phyloP scores from a whole-genome alignment of 2,329 filamentous ascomycete genomes.

The Fusarium foetens region DNA sequence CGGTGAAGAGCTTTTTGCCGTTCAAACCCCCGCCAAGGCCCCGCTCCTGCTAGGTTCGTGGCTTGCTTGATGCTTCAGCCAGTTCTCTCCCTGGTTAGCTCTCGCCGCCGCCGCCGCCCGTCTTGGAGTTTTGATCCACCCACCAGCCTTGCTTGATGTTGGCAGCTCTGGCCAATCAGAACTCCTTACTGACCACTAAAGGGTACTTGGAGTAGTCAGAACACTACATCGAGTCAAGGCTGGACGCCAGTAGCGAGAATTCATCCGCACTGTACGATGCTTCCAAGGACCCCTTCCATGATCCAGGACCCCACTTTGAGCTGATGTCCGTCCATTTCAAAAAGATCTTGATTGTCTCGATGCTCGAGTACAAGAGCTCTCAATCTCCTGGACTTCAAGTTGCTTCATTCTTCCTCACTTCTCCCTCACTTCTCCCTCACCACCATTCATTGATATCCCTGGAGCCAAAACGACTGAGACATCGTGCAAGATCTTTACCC shows the following conservation, averaged over 20 bases:
- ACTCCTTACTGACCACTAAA: background rate
- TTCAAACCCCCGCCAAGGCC: constrained; percentile 4
- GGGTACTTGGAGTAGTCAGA: constrained; percentile 17
- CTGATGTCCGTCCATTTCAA: constrained; percentile 18
- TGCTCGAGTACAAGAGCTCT: constrained; percentile 27
- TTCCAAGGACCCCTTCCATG: constrained; percentile 2
- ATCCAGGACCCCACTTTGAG: constrained; percentile 24
- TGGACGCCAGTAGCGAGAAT: background rate
- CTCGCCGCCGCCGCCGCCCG: constrained; percentile 18
- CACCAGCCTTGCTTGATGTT: constrained; percentile 29
- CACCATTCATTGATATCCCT: background rate
- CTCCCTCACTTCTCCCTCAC: background rate
- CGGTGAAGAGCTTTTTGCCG: constrained; percentile 19
- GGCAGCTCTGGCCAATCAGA: constrained; percentile 18
- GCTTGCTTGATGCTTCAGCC: constrained; percentile 9
- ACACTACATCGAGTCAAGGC: constrained; percentile 18
- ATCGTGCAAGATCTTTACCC: background rate
- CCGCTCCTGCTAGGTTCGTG: constrained; percentile 18
- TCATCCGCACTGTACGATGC: constrained; percentile 23
- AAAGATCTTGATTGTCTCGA: constrained; percentile 31
- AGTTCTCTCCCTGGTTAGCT: constrained; percentile 8
- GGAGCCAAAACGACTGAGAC: background rate
- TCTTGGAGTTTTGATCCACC: constrained; percentile 35
- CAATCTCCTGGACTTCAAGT: background rate
- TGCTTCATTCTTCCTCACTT: background rate